These are phyloP conservation scores for Suillus plorans DNA, from an alignment of 768 basidiomycete genomes.

Conservation along the genomic window DNA sequence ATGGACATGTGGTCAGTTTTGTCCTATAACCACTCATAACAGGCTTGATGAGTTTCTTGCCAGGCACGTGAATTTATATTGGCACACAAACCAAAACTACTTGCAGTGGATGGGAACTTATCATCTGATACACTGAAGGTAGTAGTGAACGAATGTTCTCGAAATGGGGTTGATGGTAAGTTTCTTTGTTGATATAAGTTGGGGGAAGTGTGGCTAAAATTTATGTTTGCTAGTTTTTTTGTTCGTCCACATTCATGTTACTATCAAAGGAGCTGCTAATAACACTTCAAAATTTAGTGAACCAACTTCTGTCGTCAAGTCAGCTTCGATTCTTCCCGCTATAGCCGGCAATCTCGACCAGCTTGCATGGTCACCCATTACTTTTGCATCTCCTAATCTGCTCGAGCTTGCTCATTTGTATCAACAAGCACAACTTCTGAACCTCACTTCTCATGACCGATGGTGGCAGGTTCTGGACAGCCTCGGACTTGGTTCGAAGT, in stretches of 20 bases:
- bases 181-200: slow-evolving; percentile 6
- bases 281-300: slow-evolving; percentile 53
- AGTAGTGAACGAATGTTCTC: slow-evolving; percentile 52
- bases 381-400: slow-evolving; percentile 83
- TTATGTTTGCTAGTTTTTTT: slow-evolving; percentile 60
- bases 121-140: slow-evolving; percentile 49
- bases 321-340: slow-evolving; percentile 65
- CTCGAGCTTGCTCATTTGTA: slow-evolving; percentile 71
- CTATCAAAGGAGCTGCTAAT: not conserved
- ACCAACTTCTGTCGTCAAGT: slow-evolving; percentile 90
- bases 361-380: slow-evolving; percentile 45
- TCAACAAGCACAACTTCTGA: slow-evolving; percentile 45
- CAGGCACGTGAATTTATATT: not conserved
- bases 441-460: slow-evolving; percentile 48
- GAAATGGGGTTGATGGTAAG: slow-evolving; percentile 54
- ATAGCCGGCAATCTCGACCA: slow-evolving; percentile 41
- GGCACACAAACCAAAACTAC: slow-evolving; percentile 49
- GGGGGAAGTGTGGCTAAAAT: not conserved
- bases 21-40: too few relatives aligned
- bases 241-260: slow-evolving; percentile 38
- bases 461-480: slow-evolving; percentile 71
- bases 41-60: not conserved
- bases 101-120: slow-evolving; percentile 80
- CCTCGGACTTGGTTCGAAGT: slow-evolving; percentile 65
- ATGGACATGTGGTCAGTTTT: slow-evolving; percentile 40